Conservation (phyloP, 2,329 filamentous ascomycete species). For the Xylaria sp. region DNA sequence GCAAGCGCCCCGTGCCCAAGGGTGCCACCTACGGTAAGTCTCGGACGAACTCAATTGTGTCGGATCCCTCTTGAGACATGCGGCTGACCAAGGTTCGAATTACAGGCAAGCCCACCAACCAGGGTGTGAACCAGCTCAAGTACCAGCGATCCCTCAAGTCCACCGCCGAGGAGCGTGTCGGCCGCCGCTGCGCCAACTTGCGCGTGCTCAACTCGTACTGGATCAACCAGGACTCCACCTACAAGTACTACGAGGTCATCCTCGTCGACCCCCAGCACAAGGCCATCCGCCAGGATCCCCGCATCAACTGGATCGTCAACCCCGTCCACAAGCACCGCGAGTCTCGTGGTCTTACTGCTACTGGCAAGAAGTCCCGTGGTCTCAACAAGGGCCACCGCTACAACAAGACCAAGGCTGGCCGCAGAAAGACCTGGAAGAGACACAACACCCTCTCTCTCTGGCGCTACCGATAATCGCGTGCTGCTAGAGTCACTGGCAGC, state of each 20-base stretch:
- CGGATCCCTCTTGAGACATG: not conserved
- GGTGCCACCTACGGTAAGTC: conserved; percentile 97
- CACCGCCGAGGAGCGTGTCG: conserved; percentile 99
- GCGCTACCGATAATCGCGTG: conserved; percentile 81
- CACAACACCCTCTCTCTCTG: conserved; percentile 99
- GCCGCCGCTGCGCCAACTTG: conserved; percentile 97
- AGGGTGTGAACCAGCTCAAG: conserved; percentile 99
- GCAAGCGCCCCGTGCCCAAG: conserved; percentile 96
- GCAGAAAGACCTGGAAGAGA: conserved; percentile 99
- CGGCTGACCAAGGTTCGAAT: conserved; percentile 24
- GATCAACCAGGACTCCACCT: conserved; percentile 99
- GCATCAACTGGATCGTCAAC: conserved; percentile 99
- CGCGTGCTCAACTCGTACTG: conserved; percentile 99
- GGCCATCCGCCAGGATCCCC: conserved; percentile 97
- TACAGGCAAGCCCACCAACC: conserved; percentile 99
- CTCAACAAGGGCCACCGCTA: conserved; percentile 99
- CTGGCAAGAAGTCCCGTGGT: conserved; percentile 99
- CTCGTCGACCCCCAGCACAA: conserved; percentile 99
- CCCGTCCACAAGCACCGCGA: conserved; percentile 99
- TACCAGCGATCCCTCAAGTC: conserved; percentile 99
- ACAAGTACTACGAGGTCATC: conserved; percentile 99
- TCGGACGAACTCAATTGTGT: conserved; percentile 13
- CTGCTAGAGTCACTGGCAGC: conserved; percentile 28
- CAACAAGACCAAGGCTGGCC: conserved; percentile 97
- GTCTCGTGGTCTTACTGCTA: conserved; percentile 93